These are phyloP conservation scores for Urochloa ruziziensis DNA, from an alignment of 176 grass and related monocot species.

Conservation along the genomic window DNA sequence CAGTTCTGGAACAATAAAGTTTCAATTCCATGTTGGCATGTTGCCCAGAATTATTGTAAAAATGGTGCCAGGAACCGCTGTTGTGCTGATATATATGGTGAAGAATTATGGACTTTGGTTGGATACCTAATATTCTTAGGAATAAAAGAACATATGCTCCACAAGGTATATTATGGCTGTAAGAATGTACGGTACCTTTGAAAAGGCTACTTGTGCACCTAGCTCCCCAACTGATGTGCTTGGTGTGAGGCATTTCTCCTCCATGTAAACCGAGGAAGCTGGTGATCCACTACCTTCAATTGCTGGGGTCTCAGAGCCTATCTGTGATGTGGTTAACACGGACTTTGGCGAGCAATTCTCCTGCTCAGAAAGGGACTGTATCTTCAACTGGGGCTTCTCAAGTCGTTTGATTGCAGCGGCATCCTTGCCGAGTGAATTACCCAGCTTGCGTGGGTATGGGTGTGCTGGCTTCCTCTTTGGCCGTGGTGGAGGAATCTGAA, in stretches of 20 bases:
- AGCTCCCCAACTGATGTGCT: conserved; percentile 8
- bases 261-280: conserved; percentile 33
- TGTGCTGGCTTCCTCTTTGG: conserved; percentile 77
- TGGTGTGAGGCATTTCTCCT: conserved; percentile 42
- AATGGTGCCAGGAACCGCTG: neutral
- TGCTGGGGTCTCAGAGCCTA: neutral
- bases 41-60: conserved; percentile 9
- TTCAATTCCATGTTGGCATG: neutral
- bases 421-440: conserved; percentile 30
- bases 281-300: conserved; percentile 41
- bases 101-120: conserved; percentile 9
- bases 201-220: conserved; percentile 25
- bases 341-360: conserved; percentile 68
- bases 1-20: neutral
- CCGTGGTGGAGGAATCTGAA: conserved; percentile 88
- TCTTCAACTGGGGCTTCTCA: conserved; percentile 32
- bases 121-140: conserved; percentile 17
- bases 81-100: neutral
- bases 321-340: conserved; percentile 44
- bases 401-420: conserved; percentile 30
- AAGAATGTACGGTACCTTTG: conserved; percentile 47
- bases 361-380: conserved; percentile 37
- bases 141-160: conserved; percentile 19
- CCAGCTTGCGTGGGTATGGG: conserved; percentile 81
- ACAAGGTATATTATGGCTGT: neutral